These are phyloP conservation scores for Neonothopanus nambi DNA, from an alignment of 1,284 basidiomycete species.

Conservation along the genomic window DNA sequence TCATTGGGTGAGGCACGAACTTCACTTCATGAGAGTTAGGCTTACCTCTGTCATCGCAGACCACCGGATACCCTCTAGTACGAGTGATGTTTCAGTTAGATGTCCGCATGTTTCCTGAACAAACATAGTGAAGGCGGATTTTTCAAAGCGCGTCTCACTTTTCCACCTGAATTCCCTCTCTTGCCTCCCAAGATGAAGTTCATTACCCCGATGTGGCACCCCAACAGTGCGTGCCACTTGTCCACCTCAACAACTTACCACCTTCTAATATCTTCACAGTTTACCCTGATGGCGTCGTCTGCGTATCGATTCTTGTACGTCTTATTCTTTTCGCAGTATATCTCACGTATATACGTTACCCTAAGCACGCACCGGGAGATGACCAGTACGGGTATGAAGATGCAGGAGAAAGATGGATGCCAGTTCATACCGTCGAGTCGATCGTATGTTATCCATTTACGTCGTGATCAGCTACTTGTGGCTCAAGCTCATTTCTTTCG, in stretches of 20 bases:
- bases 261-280: constrained; percentile 49
- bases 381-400: constrained; percentile 99
- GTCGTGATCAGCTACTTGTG: background rate
- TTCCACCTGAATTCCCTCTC: constrained; percentile 90
- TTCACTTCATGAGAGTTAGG: constrained; percentile 5
- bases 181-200: constrained; percentile 96
- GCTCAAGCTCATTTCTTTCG: background rate
- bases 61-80: constrained; percentile 90
- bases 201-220: constrained; percentile 98
- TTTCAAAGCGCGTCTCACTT: constrained; percentile 85
- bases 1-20: constrained; percentile 74
- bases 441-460: constrained; percentile 67
- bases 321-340: background rate
- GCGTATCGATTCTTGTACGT: constrained; percentile 93
- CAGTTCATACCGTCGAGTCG: constrained; percentile 95
- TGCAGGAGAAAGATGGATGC: constrained; percentile 96
- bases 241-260: constrained; percentile 5
- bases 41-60: constrained; percentile 42
- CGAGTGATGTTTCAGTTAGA: constrained; percentile 27
- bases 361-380: constrained; percentile 90
- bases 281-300: constrained; percentile 88
- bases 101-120: constrained; percentile 1
- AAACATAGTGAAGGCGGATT: constrained; percentile 83
- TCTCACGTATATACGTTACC: constrained; percentile 3
- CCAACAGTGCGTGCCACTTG: constrained; percentile 73